Base-by-base conservation (phyloP, 1,284 basidiomycete species). In the Irpex lacteus region DNA sequence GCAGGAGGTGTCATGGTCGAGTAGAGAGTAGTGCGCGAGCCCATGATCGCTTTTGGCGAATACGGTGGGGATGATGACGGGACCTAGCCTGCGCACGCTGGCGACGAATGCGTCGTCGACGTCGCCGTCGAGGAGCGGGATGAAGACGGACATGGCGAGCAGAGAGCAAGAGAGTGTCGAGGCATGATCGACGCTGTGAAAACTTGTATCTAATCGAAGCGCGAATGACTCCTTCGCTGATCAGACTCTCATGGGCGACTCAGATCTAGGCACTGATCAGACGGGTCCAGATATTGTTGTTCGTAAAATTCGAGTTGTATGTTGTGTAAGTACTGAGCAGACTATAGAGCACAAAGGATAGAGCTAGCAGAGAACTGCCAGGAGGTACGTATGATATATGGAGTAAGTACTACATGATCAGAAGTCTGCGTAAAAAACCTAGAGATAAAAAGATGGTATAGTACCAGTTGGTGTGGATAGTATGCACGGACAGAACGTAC, bases 71-170 rank as follows among this genome's bases (percentile, higher is more conserved):
- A 88, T 72, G 60, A 96, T 82, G 65, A 96, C 74, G 9, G 95
- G 93, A 0, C 91, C 90, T 61, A 96, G 83, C 21, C 94, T 86
- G 55, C 83, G 78, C 63, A 95, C 83, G 2, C 88, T 83, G 38
- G 80, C 72, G 62, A 91, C 75, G 26, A 95, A 81, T 4, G 80
- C 77, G 34, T 74, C 75, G 63, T 83, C 78, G 55, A 78, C 74
- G 49, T 77, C 71, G 65, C 77, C 73, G 67, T 87, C 84, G 68
- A 90, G 71, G 66, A 92, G 77, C 60, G 86, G 87, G 55, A 91
- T 74, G 73, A 91, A 90, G 62, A 81, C 77, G 62, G 83, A 75
- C 86, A 88, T 88, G 60, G 44, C 59, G 56, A 38, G 55, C 32
- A 44, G 38, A 62, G 50, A n/a, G 52, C 38, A 49, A 62, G 19